These are phyloP conservation scores for Sequoiadendron giganteum DNA, from an alignment of 75 land plant genomes.

Conservation along the genomic window DNA sequence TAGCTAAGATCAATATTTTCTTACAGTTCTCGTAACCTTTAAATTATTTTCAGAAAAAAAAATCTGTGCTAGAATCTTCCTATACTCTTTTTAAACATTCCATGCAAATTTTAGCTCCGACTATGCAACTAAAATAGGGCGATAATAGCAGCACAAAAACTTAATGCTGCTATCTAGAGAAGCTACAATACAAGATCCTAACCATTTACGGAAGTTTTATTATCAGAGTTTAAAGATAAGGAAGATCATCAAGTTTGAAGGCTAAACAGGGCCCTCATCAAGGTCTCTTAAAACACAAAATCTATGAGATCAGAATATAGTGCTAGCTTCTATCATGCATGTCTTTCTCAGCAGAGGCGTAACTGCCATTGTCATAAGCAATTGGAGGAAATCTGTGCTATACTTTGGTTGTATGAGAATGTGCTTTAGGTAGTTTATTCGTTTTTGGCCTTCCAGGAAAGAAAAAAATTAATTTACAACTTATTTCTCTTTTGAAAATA, in stretches of 20 bases:
- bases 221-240: not conserved
- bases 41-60: too few species aligned
- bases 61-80: too few species aligned
- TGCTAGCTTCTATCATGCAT: not conserved
- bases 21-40: too few species aligned
- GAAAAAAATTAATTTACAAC: not conserved
- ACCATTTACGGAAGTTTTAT: not conserved
- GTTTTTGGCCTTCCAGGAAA: not conserved
- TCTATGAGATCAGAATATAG: not conserved
- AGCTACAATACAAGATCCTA: not conserved
- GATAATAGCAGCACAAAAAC: too few species aligned
- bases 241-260: not conserved
- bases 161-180: not conserved
- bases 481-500: too few species aligned
- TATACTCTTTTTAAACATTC: too few species aligned
- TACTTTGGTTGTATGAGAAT: not conserved
- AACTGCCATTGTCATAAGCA: not conserved
- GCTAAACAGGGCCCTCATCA: too few species aligned
- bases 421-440: not conserved
- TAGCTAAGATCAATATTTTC: too few species aligned
- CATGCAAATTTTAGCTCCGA: too few species aligned
- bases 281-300: not conserved
- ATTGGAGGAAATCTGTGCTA: not conserved
- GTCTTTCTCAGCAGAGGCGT: not conserved
- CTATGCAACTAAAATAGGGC: too few species aligned